Base-by-base conservation (phyloP, 441 rosid species). In the Bocquillonia castaneifolia region DNA sequence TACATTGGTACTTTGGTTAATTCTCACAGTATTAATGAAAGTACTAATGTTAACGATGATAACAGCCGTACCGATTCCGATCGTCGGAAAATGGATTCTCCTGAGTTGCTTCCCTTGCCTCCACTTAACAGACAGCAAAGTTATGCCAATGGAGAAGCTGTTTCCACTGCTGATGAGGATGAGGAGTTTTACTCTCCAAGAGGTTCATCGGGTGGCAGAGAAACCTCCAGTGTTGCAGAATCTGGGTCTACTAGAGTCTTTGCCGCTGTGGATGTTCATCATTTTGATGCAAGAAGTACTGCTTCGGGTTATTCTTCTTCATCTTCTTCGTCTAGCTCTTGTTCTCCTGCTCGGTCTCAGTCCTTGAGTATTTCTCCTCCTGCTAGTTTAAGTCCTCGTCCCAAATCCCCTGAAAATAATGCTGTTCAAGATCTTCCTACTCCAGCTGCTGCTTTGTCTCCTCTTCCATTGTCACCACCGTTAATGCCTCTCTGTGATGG, bases 121-220 rank as follows among this genome's bases (percentile, higher is more conserved):
- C 97, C 98, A 2, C 79, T 92, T 44, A 74, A 59, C 69, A 67
- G 70, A 77, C 40, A 64, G 68, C 81, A 53, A 74, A 68, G 71
- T 36, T 64, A 25, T n/a, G 74, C 59, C 5, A 75, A 67, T 66
- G 77, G 59, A 6, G 82, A 75, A 31, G 61, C 63, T 53, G 74
- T 39, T 9, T 61, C 73, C 14, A 61, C 63, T 50, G 64, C 25
- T 2, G 50, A 69, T 77, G 84, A 89, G 13, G 90, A 87, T 10
- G 95, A 88, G 51, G 93, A 85, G 83, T 94, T 92, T 58, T 94
- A 87, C 72, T 94, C 98, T 22, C 99, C 99, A 20, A 80, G 94
- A 75, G 90, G 81, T 6, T 90, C 97, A 28, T 56, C 80, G 47
- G 89, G 81, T 0, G 94, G 92, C 7, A 56, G 84, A 5, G 92